phyloP scores from a whole-genome alignment of 257 asterid species.

The Forsythia viridissima region DNA sequence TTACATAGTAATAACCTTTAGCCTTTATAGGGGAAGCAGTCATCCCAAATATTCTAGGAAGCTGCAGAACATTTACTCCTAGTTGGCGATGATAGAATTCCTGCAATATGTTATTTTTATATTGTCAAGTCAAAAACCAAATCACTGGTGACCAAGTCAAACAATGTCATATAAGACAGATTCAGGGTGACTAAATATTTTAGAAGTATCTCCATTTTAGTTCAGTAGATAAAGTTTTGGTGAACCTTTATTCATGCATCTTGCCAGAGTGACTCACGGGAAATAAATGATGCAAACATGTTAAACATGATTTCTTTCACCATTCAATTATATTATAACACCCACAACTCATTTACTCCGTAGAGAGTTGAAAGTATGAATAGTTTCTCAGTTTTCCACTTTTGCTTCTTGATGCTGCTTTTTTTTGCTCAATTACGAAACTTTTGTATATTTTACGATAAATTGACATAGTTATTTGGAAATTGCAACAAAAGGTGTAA shows the following conservation, averaged over 20 bases:
- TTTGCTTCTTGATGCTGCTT: background rate
- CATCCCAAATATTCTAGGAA: constrained; percentile 92
- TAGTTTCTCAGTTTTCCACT: background rate
- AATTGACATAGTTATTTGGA: background rate
- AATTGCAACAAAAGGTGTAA: background rate
- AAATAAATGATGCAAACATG: background rate
- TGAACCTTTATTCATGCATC: background rate
- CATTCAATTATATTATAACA: background rate
- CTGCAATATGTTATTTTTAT: constrained; percentile 34
- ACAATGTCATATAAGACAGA: background rate
- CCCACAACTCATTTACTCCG: background rate
- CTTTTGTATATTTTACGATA: background rate
- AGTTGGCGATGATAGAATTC: constrained; percentile 62
- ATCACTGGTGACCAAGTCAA: background rate
- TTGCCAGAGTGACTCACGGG: background rate
- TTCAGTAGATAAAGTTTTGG: background rate
- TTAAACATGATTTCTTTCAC: background rate
- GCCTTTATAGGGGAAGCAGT: constrained; percentile 95
- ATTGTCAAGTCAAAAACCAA: background rate
- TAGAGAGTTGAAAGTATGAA: background rate
- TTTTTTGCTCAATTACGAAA: background rate
- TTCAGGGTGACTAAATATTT: background rate
- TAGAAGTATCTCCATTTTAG: background rate
- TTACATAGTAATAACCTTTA: constrained; percentile 49
- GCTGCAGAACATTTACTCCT: constrained; percentile 23